Evolutionary conservation across 805 yeast species (phyloP).

Genomic region (Kurtzmaniella cleridarum): DNA sequence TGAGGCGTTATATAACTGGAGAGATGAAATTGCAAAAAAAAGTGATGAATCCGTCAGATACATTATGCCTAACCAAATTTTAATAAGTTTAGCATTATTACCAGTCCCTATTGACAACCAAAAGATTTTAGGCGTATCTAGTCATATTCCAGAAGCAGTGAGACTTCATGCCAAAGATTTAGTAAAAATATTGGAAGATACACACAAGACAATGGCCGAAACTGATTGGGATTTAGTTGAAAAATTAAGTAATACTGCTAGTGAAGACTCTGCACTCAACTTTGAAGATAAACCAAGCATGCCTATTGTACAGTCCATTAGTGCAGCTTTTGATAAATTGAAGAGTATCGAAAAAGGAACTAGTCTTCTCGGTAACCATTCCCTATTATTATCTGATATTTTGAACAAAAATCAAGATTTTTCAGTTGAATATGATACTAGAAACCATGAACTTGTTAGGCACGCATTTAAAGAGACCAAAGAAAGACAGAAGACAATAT

Average conservation of each 20-base stretch:
- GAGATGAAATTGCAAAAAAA: conserved; percentile 69
- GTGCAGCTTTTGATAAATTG: conserved; percentile 7
- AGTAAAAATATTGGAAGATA: conserved; percentile 49
- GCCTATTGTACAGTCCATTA: neutral
- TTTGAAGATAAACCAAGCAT: conserved; percentile 4
- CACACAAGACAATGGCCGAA: conserved; percentile 27
- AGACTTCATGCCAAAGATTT: conserved; percentile 53
- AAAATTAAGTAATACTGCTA: conserved; percentile 15
- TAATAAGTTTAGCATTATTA: conserved; percentile 55
- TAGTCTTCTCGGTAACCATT: conserved; percentile 6
- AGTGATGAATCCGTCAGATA: conserved; percentile 82
- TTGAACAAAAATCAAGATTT: conserved; percentile 4
- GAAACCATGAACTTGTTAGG: conserved; percentile 8
- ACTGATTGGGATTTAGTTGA: conserved; percentile 35
- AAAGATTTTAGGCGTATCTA: conserved; percentile 46
- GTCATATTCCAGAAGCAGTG: conserved; percentile 47
- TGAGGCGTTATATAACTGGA: conserved; percentile 68
- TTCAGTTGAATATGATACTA: conserved; percentile 14
- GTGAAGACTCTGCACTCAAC: conserved; percentile 14
- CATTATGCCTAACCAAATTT: conserved; percentile 75
- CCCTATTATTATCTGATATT: conserved; percentile 13
- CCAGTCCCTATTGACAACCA: conserved; percentile 51
- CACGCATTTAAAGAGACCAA: conserved; percentile 14
- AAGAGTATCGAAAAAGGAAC: conserved; percentile 4
- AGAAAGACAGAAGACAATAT: conserved; percentile 6